Percentiles rank a stretch among this genome's conserved stretches.
Evolutionary conservation across 2,329 filamentous ascomycete species (phyloP).

Genomic region (Arthrobotrys sinensis): DNA sequence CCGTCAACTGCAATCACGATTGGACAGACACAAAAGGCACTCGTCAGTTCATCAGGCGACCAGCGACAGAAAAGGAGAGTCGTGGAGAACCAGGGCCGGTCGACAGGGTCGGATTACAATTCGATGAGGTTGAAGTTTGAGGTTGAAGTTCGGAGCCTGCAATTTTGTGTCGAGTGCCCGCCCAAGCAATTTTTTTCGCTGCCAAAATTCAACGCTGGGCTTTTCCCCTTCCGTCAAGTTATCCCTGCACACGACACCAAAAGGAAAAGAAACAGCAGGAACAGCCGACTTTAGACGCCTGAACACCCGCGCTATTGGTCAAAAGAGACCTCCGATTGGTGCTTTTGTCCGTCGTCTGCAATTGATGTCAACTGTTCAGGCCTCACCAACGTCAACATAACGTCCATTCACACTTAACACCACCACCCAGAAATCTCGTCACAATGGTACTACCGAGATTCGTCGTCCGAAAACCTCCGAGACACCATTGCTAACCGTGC

Average conservation of each 20-base stretch:
- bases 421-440: slow-evolving; percentile 20
- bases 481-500: slow-evolving; percentile 22
- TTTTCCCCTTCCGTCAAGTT: slow-evolving; percentile 36
- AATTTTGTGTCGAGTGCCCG: slow-evolving; percentile 51
- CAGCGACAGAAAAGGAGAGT: slow-evolving; percentile 23
- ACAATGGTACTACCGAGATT: slow-evolving; percentile 60
- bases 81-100: slow-evolving; percentile 3
- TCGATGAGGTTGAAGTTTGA: slow-evolving; percentile 7
- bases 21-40: slow-evolving; percentile 18
- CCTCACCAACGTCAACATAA: slow-evolving; percentile 14
- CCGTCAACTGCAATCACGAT: slow-evolving; percentile 27
- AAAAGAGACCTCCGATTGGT: slow-evolving; percentile 44
- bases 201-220: slow-evolving; percentile 52
- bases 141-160: slow-evolving; percentile 24
- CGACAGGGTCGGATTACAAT: background rate
- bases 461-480: slow-evolving; percentile 3
- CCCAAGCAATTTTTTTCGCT: slow-evolving; percentile 54
- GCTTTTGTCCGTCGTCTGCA: slow-evolving; percentile 6
- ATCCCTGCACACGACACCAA: slow-evolving; percentile 30
- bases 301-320: slow-evolving; percentile 10
- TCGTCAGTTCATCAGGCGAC: slow-evolving; percentile 49
- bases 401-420: background rate
- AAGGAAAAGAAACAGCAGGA: slow-evolving; percentile 4
- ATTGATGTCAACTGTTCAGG: slow-evolving; percentile 35
- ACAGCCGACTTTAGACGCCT: slow-evolving; percentile 18